These are phyloP conservation scores for Candida sp. DNA, from an alignment of 1,139 yeast genomes.

Conservation along the genomic window DNA sequence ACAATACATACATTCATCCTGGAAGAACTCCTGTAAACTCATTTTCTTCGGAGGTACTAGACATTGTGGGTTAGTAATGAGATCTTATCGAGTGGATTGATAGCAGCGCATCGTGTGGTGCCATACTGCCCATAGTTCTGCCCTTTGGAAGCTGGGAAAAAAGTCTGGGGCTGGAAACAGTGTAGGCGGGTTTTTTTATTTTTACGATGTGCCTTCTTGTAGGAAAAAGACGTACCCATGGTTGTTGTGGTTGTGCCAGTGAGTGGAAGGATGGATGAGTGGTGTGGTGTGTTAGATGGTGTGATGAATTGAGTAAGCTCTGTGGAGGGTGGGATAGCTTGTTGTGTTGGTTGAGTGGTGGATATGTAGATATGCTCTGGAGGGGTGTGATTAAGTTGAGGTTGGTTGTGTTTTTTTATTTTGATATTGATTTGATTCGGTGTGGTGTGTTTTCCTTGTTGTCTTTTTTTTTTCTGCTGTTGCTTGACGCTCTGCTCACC, in stretches of 20 bases:
- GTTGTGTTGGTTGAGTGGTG: too few species aligned
- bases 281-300: not conserved
- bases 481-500: not conserved
- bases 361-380: not conserved
- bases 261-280: not conserved
- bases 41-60: slow-evolving; percentile 48
- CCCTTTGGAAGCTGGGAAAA: too few species aligned
- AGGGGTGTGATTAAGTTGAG: not conserved
- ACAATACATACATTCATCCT: slow-evolving; percentile 51
- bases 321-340: too few species aligned
- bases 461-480: not conserved
- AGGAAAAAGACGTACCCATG: not conserved
- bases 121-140: too few species aligned
- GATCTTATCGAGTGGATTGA: not conserved
- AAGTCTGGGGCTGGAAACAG: too few species aligned
- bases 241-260: not conserved
- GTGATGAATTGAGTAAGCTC: not conserved
- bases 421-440: slow-evolving; percentile 1
- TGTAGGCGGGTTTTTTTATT: too few species aligned
- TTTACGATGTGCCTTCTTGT: too few species aligned
- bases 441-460: slow-evolving; percentile 1
- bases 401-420: not conserved
- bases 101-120: not conserved
- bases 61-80: slow-evolving; percentile 3
- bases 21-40: slow-evolving; percentile 56